Conservation (phyloP, 139 green algal species). For the Chlorella sp. region DNA sequence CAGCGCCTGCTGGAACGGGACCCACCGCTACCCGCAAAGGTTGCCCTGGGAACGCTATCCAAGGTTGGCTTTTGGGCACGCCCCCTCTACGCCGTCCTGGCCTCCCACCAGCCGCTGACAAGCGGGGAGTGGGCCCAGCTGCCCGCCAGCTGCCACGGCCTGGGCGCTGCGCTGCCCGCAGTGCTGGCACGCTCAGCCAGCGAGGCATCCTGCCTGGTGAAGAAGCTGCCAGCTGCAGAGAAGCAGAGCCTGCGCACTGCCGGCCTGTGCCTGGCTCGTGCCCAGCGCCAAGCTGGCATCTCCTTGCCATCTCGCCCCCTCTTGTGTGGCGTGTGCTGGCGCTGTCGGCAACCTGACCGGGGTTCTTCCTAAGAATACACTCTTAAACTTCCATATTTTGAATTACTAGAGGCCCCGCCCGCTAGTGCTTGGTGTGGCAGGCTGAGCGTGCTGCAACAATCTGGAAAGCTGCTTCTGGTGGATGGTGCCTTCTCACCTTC, state of each 20-base stretch:
- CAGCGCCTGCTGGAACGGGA: neutral
- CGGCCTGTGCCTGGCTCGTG: no score
- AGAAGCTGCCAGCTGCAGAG: neutral
- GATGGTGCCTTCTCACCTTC: no score
- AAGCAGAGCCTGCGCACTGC: neutral
- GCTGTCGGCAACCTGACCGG: no score
- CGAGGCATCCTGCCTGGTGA: neutral
- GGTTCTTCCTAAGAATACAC: no score
- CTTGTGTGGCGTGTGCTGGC: no score
- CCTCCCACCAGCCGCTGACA: neutral
- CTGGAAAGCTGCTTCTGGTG: no score
- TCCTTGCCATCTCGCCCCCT: no score
- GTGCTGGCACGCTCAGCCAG: neutral
- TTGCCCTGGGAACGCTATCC: neutral
- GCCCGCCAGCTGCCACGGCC: neutral
- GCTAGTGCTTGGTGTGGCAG: no score
- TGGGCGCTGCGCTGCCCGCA: neutral
- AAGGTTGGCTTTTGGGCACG: neutral
- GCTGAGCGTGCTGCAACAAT: no score
- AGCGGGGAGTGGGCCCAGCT: neutral
- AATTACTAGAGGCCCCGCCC: no score
- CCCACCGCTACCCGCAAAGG: neutral
- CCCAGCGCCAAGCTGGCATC: no score
- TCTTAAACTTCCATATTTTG: no score
- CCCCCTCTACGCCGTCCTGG: neutral